A percentile compares a stretch with the other conserved stretches of the same genome.
These are phyloP conservation scores for Amesomyces nigricolor DNA, from an alignment of 2,329 filamentous ascomycete genomes.

Conservation along the genomic window DNA sequence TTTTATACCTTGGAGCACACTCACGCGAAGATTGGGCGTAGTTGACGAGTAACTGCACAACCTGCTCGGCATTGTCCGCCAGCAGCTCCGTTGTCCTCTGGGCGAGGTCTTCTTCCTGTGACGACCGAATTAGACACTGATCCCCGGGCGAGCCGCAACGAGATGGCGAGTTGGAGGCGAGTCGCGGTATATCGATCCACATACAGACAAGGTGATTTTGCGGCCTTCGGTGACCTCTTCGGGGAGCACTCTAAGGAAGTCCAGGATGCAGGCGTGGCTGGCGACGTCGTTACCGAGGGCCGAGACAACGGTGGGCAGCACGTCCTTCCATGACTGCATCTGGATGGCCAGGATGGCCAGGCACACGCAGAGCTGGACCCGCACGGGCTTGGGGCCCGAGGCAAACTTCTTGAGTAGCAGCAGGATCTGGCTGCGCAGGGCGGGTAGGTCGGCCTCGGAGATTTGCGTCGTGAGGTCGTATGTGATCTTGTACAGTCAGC, in stretches of 20 bases:
- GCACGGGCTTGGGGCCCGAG: conserved; percentile 73
- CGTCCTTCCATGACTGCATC: conserved; percentile 93
- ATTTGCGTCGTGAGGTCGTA: conserved; percentile 88
- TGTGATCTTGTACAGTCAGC: conserved; percentile 62
- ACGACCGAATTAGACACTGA: conserved; percentile 42
- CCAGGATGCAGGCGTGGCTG: conserved; percentile 81
- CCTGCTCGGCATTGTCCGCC: conserved; percentile 82
- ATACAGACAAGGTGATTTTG: conserved; percentile 98
- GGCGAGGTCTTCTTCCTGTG: conserved; percentile 90
- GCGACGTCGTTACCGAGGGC: conserved; percentile 70
- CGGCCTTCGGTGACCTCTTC: conserved; percentile 99
- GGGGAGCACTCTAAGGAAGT: conserved; percentile 93
- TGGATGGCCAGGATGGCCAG: conserved; percentile 92
- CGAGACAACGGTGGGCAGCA: conserved; percentile 73
- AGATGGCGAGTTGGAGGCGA: conserved; percentile 34
- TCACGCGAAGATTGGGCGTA: conserved; percentile 89
- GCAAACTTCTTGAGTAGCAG: conserved; percentile 75
- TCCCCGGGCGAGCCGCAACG: conserved; percentile 34
- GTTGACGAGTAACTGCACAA: conserved; percentile 78
- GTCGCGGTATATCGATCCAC: conserved; percentile 60
- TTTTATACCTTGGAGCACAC: conserved; percentile 27
- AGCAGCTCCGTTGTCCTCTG: conserved; percentile 82
- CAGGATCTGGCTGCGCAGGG: conserved; percentile 78
- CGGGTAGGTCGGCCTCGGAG: conserved; percentile 64
- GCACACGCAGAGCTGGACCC: conserved; percentile 91